Base-by-base conservation (phyloP, 2,329 filamentous ascomycete genomes). In the Plenodomus tracheiphilus region DNA sequence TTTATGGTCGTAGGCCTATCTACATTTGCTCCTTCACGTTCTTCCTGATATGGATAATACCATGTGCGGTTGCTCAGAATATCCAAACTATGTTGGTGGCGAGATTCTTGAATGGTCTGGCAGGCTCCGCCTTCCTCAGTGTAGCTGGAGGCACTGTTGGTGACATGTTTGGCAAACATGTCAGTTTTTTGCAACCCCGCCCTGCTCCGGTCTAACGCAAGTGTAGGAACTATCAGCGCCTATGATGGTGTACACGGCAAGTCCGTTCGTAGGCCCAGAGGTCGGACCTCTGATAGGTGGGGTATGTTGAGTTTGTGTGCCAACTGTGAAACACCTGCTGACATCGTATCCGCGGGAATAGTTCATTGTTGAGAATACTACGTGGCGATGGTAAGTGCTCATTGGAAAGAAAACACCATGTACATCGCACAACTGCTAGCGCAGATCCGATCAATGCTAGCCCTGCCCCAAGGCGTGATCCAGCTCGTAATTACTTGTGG, bases 111-210 rank as follows among this genome's bases (percentile, higher is more conserved):
- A 82, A 86, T 62, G 89, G 89, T 3, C 75, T 92, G 28, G 79
- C 86, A 0, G 88, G 88, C 18, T 79, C 77, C 53, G 81, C 81
- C 2, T 84, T 84, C 53, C 62, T 84, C 38, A 80, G 76, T 49
- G 90, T 96, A 1, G 88, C 90, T 0, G 91, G 91, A 35, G 90
- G 91, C 11, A 96, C 89, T 0, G 89, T 96, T 15, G 88, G 90
- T 28, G 91, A 96, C 43, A 67, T 71, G 66, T 71, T 69, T 51
- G 65, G 60, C 16, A 70, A 59, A 57, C 64, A 69, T 49, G 68
- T 71, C 39, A 54, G 63, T 64, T 32, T 17, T 39, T 36, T 44
- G 20, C 19, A 37, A 34, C 20, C 19, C 20, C 41, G 6, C 42
- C 39, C 25, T 30, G 21, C 20, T 28, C 30, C 11, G 18, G 25